Evolutionary conservation across 441 rosid genomes (phyloP).

Genomic region (Populus hybrid): DNA sequence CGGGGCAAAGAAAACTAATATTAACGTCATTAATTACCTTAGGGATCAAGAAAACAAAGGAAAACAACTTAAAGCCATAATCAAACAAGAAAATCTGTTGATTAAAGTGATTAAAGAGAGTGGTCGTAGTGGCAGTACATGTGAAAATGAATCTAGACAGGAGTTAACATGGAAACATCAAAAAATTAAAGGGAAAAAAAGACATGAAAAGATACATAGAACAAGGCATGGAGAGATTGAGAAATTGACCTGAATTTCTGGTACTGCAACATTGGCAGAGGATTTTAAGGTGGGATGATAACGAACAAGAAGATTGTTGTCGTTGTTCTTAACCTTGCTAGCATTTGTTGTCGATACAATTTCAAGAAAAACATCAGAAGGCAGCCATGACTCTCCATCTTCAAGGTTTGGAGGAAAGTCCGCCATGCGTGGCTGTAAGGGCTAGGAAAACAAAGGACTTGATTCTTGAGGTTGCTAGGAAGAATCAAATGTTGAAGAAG

Average conservation of each 20-base stretch:
- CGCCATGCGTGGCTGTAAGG: not conserved
- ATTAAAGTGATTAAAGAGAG: too few relatives aligned
- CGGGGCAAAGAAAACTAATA: not conserved
- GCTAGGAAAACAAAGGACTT: too few relatives aligned
- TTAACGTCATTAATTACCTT: too few relatives aligned
- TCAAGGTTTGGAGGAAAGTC: constrained; percentile 25
- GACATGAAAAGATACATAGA: too few relatives aligned
- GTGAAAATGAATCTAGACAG: not conserved
- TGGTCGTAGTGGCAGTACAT: too few relatives aligned
- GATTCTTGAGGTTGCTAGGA: too few relatives aligned
- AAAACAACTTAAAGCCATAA: too few relatives aligned
- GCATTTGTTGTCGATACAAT: constrained; percentile 5
- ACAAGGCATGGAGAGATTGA: not conserved
- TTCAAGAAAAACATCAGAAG: constrained; percentile 24
- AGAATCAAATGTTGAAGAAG: not conserved
- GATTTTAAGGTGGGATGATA: not conserved
- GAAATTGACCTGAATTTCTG: not conserved
- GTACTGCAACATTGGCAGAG: not conserved
- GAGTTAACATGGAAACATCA: not conserved
- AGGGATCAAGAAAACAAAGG: too few relatives aligned
- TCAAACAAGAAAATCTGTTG: too few relatives aligned
- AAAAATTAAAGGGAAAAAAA: too few relatives aligned
- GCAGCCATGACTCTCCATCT: constrained; percentile 32
- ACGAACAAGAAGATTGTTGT: not conserved
- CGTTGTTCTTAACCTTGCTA: too few relatives aligned